These are phyloP conservation scores for Apophysomyces sp. DNA, from an alignment of 371 early-diverging fungal species.

Conservation along the genomic window DNA sequence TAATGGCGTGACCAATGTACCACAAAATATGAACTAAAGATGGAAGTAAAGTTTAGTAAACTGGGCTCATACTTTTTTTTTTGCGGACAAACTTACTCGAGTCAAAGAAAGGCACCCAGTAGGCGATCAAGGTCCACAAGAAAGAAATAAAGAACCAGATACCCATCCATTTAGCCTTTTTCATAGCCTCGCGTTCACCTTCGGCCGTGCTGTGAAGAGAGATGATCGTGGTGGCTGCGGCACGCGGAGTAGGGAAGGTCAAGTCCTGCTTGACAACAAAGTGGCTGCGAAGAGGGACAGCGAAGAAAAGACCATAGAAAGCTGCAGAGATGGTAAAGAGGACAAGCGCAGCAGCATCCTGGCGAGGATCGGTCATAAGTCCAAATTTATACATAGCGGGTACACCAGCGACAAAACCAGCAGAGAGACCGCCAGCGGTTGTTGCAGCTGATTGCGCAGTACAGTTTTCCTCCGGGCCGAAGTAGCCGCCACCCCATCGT, in stretches of 20 bases:
- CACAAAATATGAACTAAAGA: conserved; percentile 51
- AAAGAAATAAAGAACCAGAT: conserved; percentile 48
- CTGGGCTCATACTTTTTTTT: not conserved
- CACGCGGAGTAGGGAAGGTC: conserved; percentile 72
- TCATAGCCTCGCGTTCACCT: conserved; percentile 42
- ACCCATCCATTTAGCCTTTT: conserved; percentile 52
- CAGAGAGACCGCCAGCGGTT: conserved; percentile 70
- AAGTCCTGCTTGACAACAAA: conserved; percentile 72
- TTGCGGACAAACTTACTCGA: conserved; percentile 18
- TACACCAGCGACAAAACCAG: conserved; percentile 67
- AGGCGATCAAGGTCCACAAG: conserved; percentile 49
- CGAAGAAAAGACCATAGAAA: conserved; percentile 77
- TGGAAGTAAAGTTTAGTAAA: not conserved
- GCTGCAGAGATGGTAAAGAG: conserved; percentile 63
- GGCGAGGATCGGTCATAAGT: conserved; percentile 46
- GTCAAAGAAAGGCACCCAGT: conserved; percentile 61
- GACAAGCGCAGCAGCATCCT: conserved; percentile 51
- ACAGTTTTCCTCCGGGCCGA: conserved; percentile 71
- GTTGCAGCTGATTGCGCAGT: conserved; percentile 72
- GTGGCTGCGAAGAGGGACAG: conserved; percentile 69
- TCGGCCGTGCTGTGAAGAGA: conserved; percentile 56
- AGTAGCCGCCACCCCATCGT: conserved; percentile 59
- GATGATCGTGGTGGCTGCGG: conserved; percentile 67
- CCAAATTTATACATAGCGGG: conserved; percentile 74
- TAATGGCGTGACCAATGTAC: conserved; percentile 50